A percentile compares a stretch with the other conserved stretches of the same genome.
Evolutionary conservation across 1,284 basidiomycete genomes (phyloP).

Genomic region (Cryptococcus amylolentus): DNA sequence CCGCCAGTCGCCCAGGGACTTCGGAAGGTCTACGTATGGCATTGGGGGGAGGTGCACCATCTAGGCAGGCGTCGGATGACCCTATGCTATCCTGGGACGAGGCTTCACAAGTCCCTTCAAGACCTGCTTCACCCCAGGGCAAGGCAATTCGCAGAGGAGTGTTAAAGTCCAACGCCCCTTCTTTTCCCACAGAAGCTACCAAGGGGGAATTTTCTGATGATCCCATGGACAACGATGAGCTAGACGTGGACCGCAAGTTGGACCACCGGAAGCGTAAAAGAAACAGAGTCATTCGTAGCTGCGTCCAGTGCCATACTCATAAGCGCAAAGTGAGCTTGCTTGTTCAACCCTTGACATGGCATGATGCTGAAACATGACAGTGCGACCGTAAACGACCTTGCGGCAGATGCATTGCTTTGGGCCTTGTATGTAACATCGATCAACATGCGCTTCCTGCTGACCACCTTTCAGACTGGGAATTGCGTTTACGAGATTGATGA

Average conservation of each 20-base stretch:
- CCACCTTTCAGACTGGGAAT: conserved; percentile 64
- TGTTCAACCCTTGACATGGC: not conserved
- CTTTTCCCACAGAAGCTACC: too few species aligned
- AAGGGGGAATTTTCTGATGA: conserved; percentile 8
- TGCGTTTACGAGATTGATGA: conserved; percentile 91
- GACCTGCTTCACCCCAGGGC: not conserved
- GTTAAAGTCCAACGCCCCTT: not conserved
- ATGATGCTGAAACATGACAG: conserved; percentile 17
- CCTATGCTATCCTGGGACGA: not conserved
- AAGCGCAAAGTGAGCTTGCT: conserved; percentile 69
- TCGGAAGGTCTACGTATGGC: not conserved
- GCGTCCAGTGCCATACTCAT: conserved; percentile 86
- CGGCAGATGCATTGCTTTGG: conserved; percentile 71
- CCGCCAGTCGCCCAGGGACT: not conserved
- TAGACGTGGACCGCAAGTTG: conserved; percentile 40
- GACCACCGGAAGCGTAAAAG: conserved; percentile 63
- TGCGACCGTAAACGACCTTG: conserved; percentile 60
- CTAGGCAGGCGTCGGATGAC: not conserved
- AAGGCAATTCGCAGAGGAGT: conserved; percentile 1
- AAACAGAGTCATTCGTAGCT: conserved; percentile 82
- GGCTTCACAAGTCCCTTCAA: not conserved
- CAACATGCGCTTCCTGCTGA: not conserved
- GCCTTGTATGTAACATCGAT: conserved; percentile 26
- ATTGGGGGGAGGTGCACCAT: not conserved
- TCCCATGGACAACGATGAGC: conserved; percentile 12